Evolutionary conservation across 225 moss, liverwort and hornwort genomes (phyloP), one percentile per base, ranked within the genome.

Genomic region (Asterella californica): DNA sequence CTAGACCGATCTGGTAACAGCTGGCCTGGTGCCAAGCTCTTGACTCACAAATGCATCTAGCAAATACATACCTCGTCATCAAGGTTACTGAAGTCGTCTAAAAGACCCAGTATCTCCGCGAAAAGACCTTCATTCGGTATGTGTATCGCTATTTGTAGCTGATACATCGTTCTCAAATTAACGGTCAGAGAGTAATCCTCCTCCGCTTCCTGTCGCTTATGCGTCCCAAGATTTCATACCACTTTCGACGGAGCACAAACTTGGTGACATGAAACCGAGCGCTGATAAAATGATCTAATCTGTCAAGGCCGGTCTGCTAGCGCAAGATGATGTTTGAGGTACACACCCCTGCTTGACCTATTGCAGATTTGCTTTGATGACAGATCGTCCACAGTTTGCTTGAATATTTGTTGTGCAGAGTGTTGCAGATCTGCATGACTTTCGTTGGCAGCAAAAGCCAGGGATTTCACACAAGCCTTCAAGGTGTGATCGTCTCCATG

Each of bases 121-220:
- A 90, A 91, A 36, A 95, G 83, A 72, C 82, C 57, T 66, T 82
- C 89, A 57, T 91, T 90, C n/a, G 87, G 78, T 37, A 93, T 86
- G 85, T 86, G 89, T 63, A 91, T 84, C 78, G 87, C 84, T 79
- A 91, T 77, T 72, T 95, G 99, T 47, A 99, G 83, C 79, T 99
- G 89, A 84, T 92, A 90, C 88, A 95, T 89, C 53, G 95, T 87
- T 83, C 90, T 91, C 55, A 99, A 75, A 82, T 99, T 99, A 70
- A 95, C 99, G 53, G 87, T 92, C 84, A 99, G 79, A 76, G 95
- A 89, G 81, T 93, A 99, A 42, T 90, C 91, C 83, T 99, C 99
- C 33, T 93, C 95, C 70, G 91, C 82, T 71, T 93, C 95, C 96
- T 96, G 85, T 66, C 8, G 21, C 10, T 24, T 62, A 61, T 33